A percentile compares a stretch with the other conserved stretches of the same genome.
phyloP scores from a whole-genome alignment of 1,284 basidiomycete species.

The Cerrena zonata region DNA sequence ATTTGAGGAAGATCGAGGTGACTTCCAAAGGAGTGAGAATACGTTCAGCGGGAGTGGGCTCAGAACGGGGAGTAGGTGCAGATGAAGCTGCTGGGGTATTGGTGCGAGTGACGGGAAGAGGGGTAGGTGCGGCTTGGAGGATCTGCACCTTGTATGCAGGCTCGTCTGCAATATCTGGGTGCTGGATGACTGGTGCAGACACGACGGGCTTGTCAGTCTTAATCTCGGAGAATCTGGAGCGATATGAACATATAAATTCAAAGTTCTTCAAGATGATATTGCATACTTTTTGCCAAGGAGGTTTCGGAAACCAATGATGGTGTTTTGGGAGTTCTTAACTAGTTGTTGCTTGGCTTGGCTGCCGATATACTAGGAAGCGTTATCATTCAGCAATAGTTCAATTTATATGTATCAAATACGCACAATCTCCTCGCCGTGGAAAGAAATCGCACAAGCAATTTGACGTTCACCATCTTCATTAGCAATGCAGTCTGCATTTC shows the following conservation, averaged over 20 bases:
- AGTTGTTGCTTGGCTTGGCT: slow-evolving; percentile 94
- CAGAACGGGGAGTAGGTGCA: slow-evolving; percentile 70
- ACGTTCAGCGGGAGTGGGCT: slow-evolving; percentile 72
- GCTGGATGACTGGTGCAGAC: slow-evolving; percentile 68
- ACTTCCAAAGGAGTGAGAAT: slow-evolving; percentile 82
- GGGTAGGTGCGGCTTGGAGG: slow-evolving; percentile 66
- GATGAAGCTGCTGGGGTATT: slow-evolving; percentile 67
- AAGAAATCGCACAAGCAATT: slow-evolving; percentile 91
- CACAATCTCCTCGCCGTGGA: slow-evolving; percentile 85
- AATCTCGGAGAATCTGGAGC: slow-evolving; percentile 66
- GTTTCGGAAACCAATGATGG: slow-evolving; percentile 91
- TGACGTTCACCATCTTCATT: slow-evolving; percentile 98
- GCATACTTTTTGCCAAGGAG: slow-evolving; percentile 84
- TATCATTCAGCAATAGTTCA: neutral
- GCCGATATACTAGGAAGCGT: slow-evolving; percentile 93
- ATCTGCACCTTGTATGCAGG: slow-evolving; percentile 86
- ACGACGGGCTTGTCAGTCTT: slow-evolving; percentile 46
- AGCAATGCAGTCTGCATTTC: slow-evolving; percentile 87
- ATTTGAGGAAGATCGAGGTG: slow-evolving; percentile 80
- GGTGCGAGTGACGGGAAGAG: slow-evolving; percentile 44
- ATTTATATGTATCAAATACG: slow-evolving; percentile 26
- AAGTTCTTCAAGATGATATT: neutral
- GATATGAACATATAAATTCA: slow-evolving; percentile 1
- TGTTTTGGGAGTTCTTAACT: slow-evolving; percentile 92
- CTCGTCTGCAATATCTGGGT: slow-evolving; percentile 65